Evolutionary conservation across 2,329 filamentous ascomycete genomes (phyloP).

Genomic region (Trichoderma arundinaceum): DNA sequence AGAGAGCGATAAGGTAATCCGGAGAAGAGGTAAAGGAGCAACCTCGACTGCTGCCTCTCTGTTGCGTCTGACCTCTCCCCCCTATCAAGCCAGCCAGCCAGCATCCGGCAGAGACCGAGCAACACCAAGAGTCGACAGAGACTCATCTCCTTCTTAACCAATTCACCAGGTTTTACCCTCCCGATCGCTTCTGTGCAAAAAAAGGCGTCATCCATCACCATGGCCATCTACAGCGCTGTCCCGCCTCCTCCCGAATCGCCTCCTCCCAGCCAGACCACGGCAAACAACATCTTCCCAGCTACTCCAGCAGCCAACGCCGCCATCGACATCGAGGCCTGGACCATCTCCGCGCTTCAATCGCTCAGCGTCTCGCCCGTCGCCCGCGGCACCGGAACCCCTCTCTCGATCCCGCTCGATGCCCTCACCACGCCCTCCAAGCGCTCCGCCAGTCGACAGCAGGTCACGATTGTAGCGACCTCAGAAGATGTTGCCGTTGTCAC

Average conservation of each 20-base stretch:
- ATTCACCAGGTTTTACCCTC: neutral
- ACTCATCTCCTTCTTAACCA: neutral
- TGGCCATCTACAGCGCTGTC: conserved; percentile 61
- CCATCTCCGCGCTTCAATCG: conserved; percentile 61
- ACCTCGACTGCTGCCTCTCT: no score
- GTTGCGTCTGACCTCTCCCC: no score
- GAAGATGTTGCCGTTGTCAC: conserved; percentile 24
- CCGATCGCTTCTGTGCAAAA: neutral
- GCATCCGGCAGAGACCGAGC: neutral
- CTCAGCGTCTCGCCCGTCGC: conserved; percentile 60
- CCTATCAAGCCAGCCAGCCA: neutral
- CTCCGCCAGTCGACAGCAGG: conserved; percentile 23
- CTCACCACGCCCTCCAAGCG: conserved; percentile 34
- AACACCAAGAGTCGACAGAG: neutral
- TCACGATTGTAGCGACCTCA: neutral
- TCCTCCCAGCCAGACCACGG: conserved; percentile 33
- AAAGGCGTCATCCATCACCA: conserved; percentile 36
- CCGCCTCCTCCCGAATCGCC: conserved; percentile 54
- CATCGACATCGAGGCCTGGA: conserved; percentile 72
- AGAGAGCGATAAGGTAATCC: no score
- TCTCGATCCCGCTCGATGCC: conserved; percentile 79
- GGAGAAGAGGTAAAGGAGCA: no score
- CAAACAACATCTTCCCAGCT: conserved; percentile 32
- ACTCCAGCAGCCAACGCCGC: conserved; percentile 37
- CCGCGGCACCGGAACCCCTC: conserved; percentile 65